Percentiles rank a stretch among this genome's conserved stretches.
phyloP scores from a whole-genome alignment of 148 eudicot genomes.

The Rhododendron ferrugineum region DNA sequence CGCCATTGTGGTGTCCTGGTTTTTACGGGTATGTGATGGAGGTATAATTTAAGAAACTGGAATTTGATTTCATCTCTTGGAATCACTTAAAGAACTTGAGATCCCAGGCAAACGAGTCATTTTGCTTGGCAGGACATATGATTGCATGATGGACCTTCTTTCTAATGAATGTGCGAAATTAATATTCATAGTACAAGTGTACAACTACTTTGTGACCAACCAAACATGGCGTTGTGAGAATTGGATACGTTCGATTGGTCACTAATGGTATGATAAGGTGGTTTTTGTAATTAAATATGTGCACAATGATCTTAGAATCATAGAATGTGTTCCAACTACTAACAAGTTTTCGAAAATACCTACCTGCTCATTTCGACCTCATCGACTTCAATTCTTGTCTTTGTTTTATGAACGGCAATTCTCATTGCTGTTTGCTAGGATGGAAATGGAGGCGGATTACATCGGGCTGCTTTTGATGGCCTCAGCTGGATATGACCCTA shows the following conservation, averaged over 20 bases:
- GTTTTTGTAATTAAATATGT: neutral
- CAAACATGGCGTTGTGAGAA: neutral
- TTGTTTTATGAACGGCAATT: neutral
- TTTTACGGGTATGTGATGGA: neutral
- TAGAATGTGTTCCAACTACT: neutral
- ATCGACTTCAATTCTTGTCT: neutral
- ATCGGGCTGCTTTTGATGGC: slow-evolving; percentile 74
- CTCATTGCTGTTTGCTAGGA: slow-evolving; percentile 32
- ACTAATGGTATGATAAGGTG: neutral
- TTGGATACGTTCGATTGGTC: neutral
- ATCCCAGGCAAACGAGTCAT: neutral
- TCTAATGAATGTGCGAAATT: neutral
- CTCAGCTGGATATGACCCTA: slow-evolving; percentile 89
- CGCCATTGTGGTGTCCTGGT: neutral
- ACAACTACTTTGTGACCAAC: neutral
- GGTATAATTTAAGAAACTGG: neutral
- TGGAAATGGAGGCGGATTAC: slow-evolving; percentile 98
- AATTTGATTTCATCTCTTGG: neutral
- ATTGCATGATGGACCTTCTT: neutral
- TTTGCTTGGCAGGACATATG: neutral
- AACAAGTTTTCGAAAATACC: neutral
- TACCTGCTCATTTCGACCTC: neutral
- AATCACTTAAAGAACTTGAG: neutral
- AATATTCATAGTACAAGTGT: neutral
- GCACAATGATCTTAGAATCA: neutral